phyloP scores from a whole-genome alignment of 2,329 filamentous ascomycete genomes.

The Arthrobotrys entomopaga region DNA sequence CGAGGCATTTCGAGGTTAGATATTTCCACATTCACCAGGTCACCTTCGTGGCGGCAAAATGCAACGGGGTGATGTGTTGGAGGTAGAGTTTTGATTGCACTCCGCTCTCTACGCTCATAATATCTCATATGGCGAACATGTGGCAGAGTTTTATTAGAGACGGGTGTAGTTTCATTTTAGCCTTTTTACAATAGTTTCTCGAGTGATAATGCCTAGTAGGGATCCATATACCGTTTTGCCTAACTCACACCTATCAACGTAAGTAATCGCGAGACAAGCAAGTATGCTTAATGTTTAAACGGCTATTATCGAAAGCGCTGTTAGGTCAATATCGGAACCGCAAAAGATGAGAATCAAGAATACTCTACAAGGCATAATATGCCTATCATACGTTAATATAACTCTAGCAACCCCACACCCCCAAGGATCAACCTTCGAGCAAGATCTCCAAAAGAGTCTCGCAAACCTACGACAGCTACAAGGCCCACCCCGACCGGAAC shows the following conservation, averaged over 20 bases:
- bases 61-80: conserved; percentile 15
- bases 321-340: not conserved
- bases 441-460: conserved; percentile 1
- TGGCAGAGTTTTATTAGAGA: not conserved
- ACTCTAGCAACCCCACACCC: not conserved
- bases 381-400: not conserved
- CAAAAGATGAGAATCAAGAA: not conserved
- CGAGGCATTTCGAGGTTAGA: conserved; percentile 2
- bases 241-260: too few relatives aligned
- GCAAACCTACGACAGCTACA: conserved; percentile 6
- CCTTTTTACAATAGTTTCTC: too few relatives aligned
- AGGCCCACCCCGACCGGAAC: not conserved
- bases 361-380: not conserved
- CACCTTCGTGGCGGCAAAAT: not conserved
- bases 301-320: too few relatives aligned
- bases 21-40: not conserved
- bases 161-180: too few relatives aligned
- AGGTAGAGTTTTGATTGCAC: not conserved
- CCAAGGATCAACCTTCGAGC: not conserved
- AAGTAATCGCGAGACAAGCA: too few relatives aligned
- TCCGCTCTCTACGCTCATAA: not conserved
- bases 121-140: conserved; percentile 5
- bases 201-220: too few relatives aligned
- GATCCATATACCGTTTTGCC: too few relatives aligned
- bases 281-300: too few relatives aligned